Evolutionary conservation across 495 filamentous ascomycete species (phyloP).

Genomic region (Annulohypoxylon bovei): DNA sequence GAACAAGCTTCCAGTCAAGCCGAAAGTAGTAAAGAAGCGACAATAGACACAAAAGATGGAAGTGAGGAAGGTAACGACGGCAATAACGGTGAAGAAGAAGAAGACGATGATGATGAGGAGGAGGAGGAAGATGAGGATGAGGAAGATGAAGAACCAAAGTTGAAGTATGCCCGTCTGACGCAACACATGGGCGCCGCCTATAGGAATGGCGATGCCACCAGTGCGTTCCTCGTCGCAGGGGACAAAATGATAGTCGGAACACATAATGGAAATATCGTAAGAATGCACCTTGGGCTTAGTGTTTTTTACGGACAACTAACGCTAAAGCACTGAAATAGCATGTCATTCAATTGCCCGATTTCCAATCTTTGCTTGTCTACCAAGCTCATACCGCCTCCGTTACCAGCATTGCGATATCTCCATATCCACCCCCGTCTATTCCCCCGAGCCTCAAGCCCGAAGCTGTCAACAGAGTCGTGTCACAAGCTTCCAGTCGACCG

Average conservation of each 20-base stretch:
- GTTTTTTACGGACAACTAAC: background rate
- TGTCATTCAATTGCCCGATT: constrained; percentile 80
- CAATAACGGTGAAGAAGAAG: constrained; percentile 47
- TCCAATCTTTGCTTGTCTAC: constrained; percentile 83
- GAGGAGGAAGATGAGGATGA: constrained; percentile 82
- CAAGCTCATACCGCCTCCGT: constrained; percentile 92
- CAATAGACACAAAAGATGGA: constrained; percentile 13
- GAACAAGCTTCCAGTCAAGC: constrained; percentile 1
- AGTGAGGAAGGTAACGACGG: constrained; percentile 37
- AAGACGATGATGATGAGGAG: constrained; percentile 57
- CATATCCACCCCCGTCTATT: constrained; percentile 75
- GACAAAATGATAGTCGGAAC: constrained; percentile 98
- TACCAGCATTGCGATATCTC: constrained; percentile 89
- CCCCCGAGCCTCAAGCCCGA: constrained; percentile 68
- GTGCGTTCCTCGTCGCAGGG: constrained; percentile 85
- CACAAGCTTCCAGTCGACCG: constrained; percentile 55
- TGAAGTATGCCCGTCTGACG: constrained; percentile 91
- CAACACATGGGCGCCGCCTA: constrained; percentile 82
- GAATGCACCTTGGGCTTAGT: constrained; percentile 46
- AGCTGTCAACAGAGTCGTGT: constrained; percentile 54
- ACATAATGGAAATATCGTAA: constrained; percentile 96
- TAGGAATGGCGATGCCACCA: constrained; percentile 93
- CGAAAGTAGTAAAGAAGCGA: background rate
- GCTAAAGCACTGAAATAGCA: constrained; percentile 64
- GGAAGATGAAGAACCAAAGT: constrained; percentile 92